A percentile compares a stretch with the other conserved stretches of the same genome.
Evolutionary conservation across 192 early-diverging fungal species (phyloP).

Genomic region (Entomortierella beljakovae): DNA sequence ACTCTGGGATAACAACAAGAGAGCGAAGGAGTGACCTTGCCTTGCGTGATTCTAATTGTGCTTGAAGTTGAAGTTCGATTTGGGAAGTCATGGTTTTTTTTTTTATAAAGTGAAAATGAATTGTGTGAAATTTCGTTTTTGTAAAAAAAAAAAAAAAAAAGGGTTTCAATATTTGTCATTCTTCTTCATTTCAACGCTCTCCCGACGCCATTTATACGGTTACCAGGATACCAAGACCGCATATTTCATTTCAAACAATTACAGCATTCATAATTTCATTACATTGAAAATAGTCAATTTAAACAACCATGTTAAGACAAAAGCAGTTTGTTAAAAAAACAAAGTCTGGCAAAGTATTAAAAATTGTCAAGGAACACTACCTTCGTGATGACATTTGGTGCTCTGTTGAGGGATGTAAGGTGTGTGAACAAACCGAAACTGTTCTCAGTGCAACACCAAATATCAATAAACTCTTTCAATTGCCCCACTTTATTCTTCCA

Average conservation of each 20-base stretch:
- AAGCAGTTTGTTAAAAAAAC: constrained; percentile 94
- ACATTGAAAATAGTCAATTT: neutral
- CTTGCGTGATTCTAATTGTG: constrained; percentile 44
- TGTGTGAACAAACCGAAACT: constrained; percentile 57
- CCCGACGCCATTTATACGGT: too few species aligned
- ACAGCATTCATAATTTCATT: neutral
- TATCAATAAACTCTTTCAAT: constrained; percentile 59
- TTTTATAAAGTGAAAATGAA: neutral
- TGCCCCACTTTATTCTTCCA: constrained; percentile 85
- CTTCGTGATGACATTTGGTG: constrained; percentile 96
- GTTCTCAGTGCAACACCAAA: constrained; percentile 64
- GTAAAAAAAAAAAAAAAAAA: constrained; percentile 1
- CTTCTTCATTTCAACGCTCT: too few species aligned
- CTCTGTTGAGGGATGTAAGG: constrained; percentile 69
- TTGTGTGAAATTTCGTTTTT: neutral
- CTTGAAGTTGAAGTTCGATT: constrained; percentile 52
- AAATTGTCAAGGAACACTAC: constrained; percentile 97
- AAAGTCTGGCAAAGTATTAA: constrained; percentile 90
- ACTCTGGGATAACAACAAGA: constrained; percentile 58
- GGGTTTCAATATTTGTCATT: too few species aligned
- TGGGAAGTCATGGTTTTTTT: constrained; percentile 19
- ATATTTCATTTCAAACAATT: neutral
- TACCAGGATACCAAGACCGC: too few species aligned
- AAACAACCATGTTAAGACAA: constrained; percentile 66
- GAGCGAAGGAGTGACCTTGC: constrained; percentile 49